Evolutionary conservation across 2,329 filamentous ascomycete species (phyloP).

Genomic region (Hymenotorrendiella dingleyae): DNA sequence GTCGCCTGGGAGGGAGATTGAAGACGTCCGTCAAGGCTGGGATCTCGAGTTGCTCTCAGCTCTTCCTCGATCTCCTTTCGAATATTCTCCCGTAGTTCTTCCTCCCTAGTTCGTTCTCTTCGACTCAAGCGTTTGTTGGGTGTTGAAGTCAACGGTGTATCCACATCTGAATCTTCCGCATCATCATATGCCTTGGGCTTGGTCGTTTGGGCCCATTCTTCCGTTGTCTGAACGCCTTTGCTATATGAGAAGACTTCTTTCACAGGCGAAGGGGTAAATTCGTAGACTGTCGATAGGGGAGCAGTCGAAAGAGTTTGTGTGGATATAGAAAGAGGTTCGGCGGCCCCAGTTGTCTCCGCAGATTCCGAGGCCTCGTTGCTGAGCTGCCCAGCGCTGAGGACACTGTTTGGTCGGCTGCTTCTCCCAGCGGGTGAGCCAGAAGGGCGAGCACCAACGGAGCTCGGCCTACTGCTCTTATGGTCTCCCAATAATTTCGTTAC

Average conservation of each 20-base stretch:
- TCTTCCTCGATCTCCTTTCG: conserved; percentile 91
- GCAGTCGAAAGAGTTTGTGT: conserved; percentile 67
- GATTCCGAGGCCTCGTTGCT: conserved; percentile 68
- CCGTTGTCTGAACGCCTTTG: conserved; percentile 89
- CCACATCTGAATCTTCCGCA: conserved; percentile 59
- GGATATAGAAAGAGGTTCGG: conserved; percentile 35
- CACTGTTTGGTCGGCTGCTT: conserved; percentile 78
- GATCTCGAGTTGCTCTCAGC: conserved; percentile 64
- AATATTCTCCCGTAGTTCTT: conserved; percentile 80
- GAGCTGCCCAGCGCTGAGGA: conserved; percentile 73
- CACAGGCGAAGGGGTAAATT: conserved; percentile 68
- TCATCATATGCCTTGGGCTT: conserved; percentile 50
- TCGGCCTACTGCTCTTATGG: conserved; percentile 66
- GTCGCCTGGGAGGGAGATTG: conserved; percentile 39
- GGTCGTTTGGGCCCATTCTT: conserved; percentile 58
- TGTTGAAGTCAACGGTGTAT: conserved; percentile 47
- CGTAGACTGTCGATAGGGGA: conserved; percentile 70
- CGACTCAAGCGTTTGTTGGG: conserved; percentile 71
- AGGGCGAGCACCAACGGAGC: conserved; percentile 58
- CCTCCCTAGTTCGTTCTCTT: conserved; percentile 75
- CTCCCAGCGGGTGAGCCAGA: conserved; percentile 60
- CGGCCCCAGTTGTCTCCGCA: conserved; percentile 40
- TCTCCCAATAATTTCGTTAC: conserved; percentile 74
- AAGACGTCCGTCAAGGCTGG: conserved; percentile 45
- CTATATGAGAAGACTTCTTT: conserved; percentile 92